Percentiles rank a stretch among this genome's conserved stretches.
These are phyloP conservation scores for Zostera marina DNA, from an alignment of 116 monocot genomes.

Conservation along the genomic window DNA sequence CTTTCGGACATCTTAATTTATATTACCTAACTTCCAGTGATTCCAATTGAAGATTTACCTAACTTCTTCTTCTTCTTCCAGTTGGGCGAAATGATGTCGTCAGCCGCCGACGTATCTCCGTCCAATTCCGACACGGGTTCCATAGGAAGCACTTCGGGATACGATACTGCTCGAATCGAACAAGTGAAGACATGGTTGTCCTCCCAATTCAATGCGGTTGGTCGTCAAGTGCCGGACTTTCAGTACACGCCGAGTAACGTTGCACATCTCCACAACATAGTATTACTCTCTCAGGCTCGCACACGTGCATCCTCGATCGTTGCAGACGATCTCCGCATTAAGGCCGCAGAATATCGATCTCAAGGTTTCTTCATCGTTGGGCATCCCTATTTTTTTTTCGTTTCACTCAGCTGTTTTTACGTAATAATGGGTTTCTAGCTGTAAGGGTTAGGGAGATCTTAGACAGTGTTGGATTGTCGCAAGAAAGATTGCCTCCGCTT, in stretches of 20 bases:
- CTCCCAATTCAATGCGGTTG: conserved; percentile 50
- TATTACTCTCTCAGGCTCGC: conserved; percentile 49
- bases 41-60: too few relatives aligned
- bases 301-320: conserved; percentile 66
- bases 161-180: conserved; percentile 34
- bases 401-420: neutral
- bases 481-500: conserved; percentile 47
- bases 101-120: conserved; percentile 9
- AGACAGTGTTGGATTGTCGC: conserved; percentile 50
- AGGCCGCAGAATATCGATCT: conserved; percentile 64
- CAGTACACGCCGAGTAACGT: conserved; percentile 65
- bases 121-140: conserved; percentile 18
- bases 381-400: neutral
- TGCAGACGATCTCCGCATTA: conserved; percentile 50
- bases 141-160: neutral
- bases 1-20: too few relatives aligned
- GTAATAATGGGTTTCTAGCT: conserved; percentile 12
- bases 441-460: conserved; percentile 66
- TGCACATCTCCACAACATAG: conserved; percentile 49
- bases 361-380: too few relatives aligned
- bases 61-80: too few relatives aligned
- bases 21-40: too few relatives aligned
- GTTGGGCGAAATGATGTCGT: too few relatives aligned
- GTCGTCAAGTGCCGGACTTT: conserved; percentile 55
- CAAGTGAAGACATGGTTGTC: conserved; percentile 66